Evolutionary conservation across 495 filamentous ascomycete genomes (phyloP).

Genomic region (Ramalina intermedia): DNA sequence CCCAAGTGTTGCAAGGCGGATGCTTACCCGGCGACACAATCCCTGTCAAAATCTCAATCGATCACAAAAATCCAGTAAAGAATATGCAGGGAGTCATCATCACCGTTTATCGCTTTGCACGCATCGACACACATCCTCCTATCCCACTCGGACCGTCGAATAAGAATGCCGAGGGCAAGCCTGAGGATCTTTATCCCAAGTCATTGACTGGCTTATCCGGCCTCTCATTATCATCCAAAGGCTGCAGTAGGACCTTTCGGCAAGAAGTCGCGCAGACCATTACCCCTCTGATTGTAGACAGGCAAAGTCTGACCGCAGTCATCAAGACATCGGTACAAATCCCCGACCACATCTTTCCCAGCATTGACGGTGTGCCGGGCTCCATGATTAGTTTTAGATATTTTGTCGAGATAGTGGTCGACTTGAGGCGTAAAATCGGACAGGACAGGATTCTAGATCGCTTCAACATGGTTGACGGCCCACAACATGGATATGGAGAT

Average conservation of each 20-base stretch:
- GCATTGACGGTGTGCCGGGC: slow-evolving; percentile 76
- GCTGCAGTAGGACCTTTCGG: slow-evolving; percentile 74
- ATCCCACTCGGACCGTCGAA: slow-evolving; percentile 44
- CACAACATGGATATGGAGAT: slow-evolving; percentile 29
- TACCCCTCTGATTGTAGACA: slow-evolving; percentile 74
- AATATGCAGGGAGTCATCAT: slow-evolving; percentile 86
- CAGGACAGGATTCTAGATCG: slow-evolving; percentile 45
- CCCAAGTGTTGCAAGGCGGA: slow-evolving; percentile 68
- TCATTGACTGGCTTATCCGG: slow-evolving; percentile 60
- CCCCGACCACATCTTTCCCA: slow-evolving; percentile 84
- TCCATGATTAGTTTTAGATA: slow-evolving; percentile 91
- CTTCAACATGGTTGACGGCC: slow-evolving; percentile 38
- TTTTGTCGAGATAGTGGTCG: slow-evolving; percentile 80
- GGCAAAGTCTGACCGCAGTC: slow-evolving; percentile 55
- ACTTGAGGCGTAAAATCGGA: slow-evolving; percentile 74
- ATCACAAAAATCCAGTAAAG: slow-evolving; percentile 74
- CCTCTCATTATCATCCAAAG: slow-evolving; percentile 64
- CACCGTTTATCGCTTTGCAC: slow-evolving; percentile 80
- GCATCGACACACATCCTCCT: slow-evolving; percentile 74
- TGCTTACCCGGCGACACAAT: slow-evolving; percentile 76
- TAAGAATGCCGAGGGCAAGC: slow-evolving; percentile 50
- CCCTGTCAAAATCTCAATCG: slow-evolving; percentile 63
- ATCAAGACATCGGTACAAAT: slow-evolving; percentile 71
- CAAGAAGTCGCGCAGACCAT: slow-evolving; percentile 86
- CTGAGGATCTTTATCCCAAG: slow-evolving; percentile 73